Base-by-base conservation (phyloP, 2,329 filamentous ascomycete genomes). In the Mycogone perniciosa region DNA sequence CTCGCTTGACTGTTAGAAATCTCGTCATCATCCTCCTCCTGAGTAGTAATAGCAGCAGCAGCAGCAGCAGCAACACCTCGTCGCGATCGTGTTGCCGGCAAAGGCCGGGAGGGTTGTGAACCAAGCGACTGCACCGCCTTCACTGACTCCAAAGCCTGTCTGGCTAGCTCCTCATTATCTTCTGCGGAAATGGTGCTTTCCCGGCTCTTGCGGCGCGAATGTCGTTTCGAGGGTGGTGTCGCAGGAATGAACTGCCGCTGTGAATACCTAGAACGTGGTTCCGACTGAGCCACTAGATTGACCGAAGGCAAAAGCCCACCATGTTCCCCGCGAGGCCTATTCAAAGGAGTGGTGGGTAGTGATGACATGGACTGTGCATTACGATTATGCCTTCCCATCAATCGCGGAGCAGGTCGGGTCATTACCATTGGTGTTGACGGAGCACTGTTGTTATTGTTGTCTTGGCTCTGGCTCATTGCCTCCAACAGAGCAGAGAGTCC, bases 281-380 rank as follows among this genome's bases (percentile, higher is more conserved):
- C 82, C 55, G 74, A 80, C 60, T 79, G 79, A 6, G 80, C 76
- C 2, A 85, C 78, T 8, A 87, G 68, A 64, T 87, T 72, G 58
- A 77, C 74, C 0, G 85, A 81, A 44, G 85, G 82, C 45, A 83
- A 72, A 59, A 86, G 76, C 4, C 72, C 75, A 11, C 71, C 68
- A 44, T 76, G 74, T 38, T 73, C 71, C 37, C 73, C 75, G 33
- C 69, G 67, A 9, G 72, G 69, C 45, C 79, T 76, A 40, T 74
- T 67, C 10, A 81, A 76, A 7, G 89, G 89, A 2, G 89, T 95
- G 5, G 82, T 83, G 6, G 89, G 89, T 5, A 96, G 73, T 1
- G 90, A 93, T 1, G 90, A 95, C 65, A 95, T 75, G 41, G 89
- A 93, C 64, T 95, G 89, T 31, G 84, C 81, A 52, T 85, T 88